A percentile compares a stretch with the other conserved stretches of the same genome.
phyloP scores from a whole-genome alignment of 352 stramenopile genomes.

The Phytophthora idaei region DNA sequence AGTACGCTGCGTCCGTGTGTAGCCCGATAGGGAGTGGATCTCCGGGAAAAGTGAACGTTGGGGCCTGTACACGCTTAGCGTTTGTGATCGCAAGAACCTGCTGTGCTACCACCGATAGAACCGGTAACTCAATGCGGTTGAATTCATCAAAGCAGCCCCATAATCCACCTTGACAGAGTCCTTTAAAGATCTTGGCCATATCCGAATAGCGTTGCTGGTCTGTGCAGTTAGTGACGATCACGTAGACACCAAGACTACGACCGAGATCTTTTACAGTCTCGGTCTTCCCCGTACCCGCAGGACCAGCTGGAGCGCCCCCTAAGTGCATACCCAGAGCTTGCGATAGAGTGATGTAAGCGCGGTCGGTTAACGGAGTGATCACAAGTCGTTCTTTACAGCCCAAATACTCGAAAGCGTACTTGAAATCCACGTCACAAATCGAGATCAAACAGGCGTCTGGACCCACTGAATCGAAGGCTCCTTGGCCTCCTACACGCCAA shows the following conservation, averaged over 20 bases:
- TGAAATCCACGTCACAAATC: slow-evolving; percentile 92
- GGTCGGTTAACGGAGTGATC: slow-evolving; percentile 91
- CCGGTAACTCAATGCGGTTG: slow-evolving; percentile 93
- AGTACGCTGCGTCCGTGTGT: slow-evolving; percentile 72
- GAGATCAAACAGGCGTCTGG: slow-evolving; percentile 94
- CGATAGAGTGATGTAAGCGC: slow-evolving; percentile 91
- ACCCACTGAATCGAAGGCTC: slow-evolving; percentile 84
- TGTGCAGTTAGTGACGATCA: slow-evolving; percentile 94
- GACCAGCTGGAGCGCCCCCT: slow-evolving; percentile 84
- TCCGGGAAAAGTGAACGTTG: slow-evolving; percentile 70
- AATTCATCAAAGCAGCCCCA: slow-evolving; percentile 95
- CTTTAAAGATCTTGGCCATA: slow-evolving; percentile 95
- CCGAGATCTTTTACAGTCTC: slow-evolving; percentile 93
- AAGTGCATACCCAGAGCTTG: slow-evolving; percentile 90
- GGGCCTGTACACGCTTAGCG: slow-evolving; percentile 58
- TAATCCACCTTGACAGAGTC: slow-evolving; percentile 90
- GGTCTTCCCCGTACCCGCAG: slow-evolving; percentile 92
- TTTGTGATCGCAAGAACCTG: slow-evolving; percentile 91
- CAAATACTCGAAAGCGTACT: slow-evolving; percentile 94
- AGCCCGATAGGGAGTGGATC: slow-evolving; percentile 64
- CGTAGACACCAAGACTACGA: slow-evolving; percentile 89
- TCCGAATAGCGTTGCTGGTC: slow-evolving; percentile 91
- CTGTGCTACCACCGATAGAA: slow-evolving; percentile 93
- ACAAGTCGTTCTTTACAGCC: slow-evolving; percentile 91
- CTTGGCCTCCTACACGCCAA: slow-evolving; percentile 50